Evolutionary conservation across 1,139 yeast genomes (phyloP), one percentile per base, ranked within the genome.

Genomic region (Diutina scorzettiae): DNA sequence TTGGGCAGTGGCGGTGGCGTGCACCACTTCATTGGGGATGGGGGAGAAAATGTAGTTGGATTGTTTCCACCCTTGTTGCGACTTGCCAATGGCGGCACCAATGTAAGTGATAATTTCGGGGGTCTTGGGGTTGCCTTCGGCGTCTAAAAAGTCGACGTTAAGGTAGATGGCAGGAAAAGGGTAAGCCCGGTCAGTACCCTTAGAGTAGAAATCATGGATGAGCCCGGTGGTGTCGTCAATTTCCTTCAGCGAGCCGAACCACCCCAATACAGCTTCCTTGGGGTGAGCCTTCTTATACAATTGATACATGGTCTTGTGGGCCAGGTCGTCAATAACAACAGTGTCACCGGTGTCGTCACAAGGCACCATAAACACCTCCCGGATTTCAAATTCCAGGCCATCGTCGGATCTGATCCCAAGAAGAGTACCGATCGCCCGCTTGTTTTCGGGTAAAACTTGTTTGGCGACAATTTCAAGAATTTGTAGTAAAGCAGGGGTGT

Each of bases 391-490:
- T 53, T 76, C 83, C 24, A 75, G 63, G n/a, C 95, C 95, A 58
- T 85, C 95, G 49, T 85, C 95, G 17, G 91, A 81, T 58, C 95
- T 73, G 42, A 73, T 66, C 32, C 96, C 96, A 43, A 86, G 66
- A 45, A 86, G 71, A 8, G 95, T 82, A 47, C 96, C 96, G 51
- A 86, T 80, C 49, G 81, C 77, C 60, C 94, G 71, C 51, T 73
- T 72, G 49, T 69, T 63, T 43, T 60, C 55, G 59, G 63, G 56
- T 42, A 66, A 60, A 25, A 58, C 61, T 54, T 68, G 73, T 52
- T 65, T 66, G 42, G 73, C 63, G 25, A 69, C 65, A 46, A 67
- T 67, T 52, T 69, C 73, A 46, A 69, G 59, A 47, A 86, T 75
- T 58, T 81, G 85, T 61, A 86, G 76, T 43, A 83, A 67, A 5